Base-by-base conservation (phyloP, 2,329 filamentous ascomycete genomes). In the Ambrosiella xylebori region DNA sequence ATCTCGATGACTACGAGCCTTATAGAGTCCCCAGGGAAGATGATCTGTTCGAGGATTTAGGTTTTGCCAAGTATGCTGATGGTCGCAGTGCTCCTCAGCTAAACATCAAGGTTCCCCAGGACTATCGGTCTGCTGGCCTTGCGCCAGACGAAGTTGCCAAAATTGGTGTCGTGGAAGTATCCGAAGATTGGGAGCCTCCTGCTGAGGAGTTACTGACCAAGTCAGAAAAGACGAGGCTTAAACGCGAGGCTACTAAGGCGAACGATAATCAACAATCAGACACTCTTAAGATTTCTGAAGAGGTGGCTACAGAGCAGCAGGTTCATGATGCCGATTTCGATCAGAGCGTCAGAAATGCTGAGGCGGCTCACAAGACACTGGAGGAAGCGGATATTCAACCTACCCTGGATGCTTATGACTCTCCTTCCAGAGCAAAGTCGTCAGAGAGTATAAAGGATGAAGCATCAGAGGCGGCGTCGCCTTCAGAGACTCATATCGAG, bases 1-100 rank as follows among this genome's bases (percentile, higher is more conserved):
- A 51, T 41, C 56, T 47, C 5, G 56, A 57, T 41, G 39, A 57
- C 13, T 51, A 51, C 13, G 35, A 51, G 47, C 47, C 47, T 27
- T 51, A 19, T 12, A 27, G 17, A 8, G 27, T 51, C 27, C 13
- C 8, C 6, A 19, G 6, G 3, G 11, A 15, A 40, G 56, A 41
- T 3, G 45, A 38, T 52, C 45, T 40, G 15, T 51, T 57, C 35
- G 51, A 58, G 36, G 51, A 40, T 19, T 37, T 47, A 12, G 51
- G 37, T n/a, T 54, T 54, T 19, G 52, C 15, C 8, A 44, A 11
- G 13, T 27, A 41, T 54, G 52, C 38, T 4, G 38, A 54, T 40
- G 52, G 52, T 3, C 52, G 52, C 13, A 36, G 15, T 19, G 38
- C 41, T 15, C 11, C 52, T 9, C 3, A 11, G n/a, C n/a, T 5